Evolutionary conservation across 2,329 filamentous ascomycete species (phyloP).

Genomic region (Parafenestella ontariensis): DNA sequence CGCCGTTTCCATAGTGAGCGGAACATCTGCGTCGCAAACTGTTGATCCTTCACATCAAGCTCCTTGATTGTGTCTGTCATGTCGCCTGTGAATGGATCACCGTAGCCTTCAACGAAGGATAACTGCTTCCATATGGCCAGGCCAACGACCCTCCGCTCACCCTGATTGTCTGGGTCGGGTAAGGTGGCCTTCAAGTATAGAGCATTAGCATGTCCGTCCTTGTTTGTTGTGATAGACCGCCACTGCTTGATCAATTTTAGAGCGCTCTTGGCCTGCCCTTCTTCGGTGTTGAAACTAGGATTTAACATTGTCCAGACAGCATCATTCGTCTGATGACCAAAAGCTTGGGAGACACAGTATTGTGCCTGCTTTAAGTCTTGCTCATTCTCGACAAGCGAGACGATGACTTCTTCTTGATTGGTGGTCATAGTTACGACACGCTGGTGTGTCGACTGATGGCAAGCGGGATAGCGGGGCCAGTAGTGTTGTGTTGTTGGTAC

Average conservation of each 20-base stretch:
- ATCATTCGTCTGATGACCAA: slow-evolving; percentile 61
- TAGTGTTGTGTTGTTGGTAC: background rate
- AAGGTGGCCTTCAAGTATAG: slow-evolving; percentile 64
- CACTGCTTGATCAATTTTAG: slow-evolving; percentile 54
- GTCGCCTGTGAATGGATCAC: slow-evolving; percentile 46
- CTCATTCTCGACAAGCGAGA: slow-evolving; percentile 28
- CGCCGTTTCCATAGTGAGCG: slow-evolving; percentile 55
- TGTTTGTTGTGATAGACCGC: slow-evolving; percentile 50
- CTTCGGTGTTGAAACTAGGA: slow-evolving; percentile 62
- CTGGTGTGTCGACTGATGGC: background rate
- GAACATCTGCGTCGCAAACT: slow-evolving; percentile 56
- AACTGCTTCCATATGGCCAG: slow-evolving; percentile 64
- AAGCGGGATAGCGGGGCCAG: background rate
- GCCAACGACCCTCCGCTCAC: slow-evolving; percentile 54
- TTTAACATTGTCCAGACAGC: slow-evolving; percentile 61
- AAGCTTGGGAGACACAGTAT: slow-evolving; percentile 50
- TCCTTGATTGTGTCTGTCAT: slow-evolving; percentile 34
- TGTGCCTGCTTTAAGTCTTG: slow-evolving; percentile 38
- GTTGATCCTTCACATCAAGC: slow-evolving; percentile 54
- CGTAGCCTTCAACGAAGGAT: slow-evolving; percentile 58
- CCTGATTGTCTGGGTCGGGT: slow-evolving; percentile 35
- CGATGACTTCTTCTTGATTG: slow-evolving; percentile 16
- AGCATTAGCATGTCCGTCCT: slow-evolving; percentile 56
- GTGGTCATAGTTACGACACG: slow-evolving; percentile 14
- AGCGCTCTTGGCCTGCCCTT: slow-evolving; percentile 50